These are phyloP conservation scores for Apiospora aurea DNA, from an alignment of 2,329 filamentous ascomycete genomes.

Conservation along the genomic window DNA sequence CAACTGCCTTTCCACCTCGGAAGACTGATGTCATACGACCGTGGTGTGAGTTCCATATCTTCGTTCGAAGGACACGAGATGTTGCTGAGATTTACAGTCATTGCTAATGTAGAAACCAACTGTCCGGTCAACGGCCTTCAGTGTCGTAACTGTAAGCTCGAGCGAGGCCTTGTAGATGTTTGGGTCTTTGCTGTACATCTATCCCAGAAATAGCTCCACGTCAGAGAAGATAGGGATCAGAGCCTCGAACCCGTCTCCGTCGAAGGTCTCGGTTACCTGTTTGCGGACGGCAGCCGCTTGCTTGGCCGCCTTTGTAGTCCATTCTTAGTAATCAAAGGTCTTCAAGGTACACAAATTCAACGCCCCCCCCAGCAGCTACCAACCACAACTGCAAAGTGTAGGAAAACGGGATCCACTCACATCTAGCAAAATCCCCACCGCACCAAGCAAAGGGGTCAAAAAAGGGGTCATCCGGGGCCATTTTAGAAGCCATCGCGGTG, in stretches of 20 bases:
- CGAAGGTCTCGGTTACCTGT: slow-evolving; percentile 1
- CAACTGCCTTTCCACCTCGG: slow-evolving; percentile 17
- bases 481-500: not conserved
- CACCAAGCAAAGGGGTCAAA: slow-evolving; percentile 26
- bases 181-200: slow-evolving; percentile 7
- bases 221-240: slow-evolving; percentile 27
- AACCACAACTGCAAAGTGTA: not conserved
- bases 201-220: slow-evolving; percentile 26
- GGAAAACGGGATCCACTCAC: not conserved
- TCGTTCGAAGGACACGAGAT: not conserved
- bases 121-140: slow-evolving; percentile 25
- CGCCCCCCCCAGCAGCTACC: too few species aligned
- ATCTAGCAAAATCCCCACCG: slow-evolving; percentile 25
- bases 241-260: slow-evolving; percentile 9
- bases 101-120: slow-evolving; percentile 27
- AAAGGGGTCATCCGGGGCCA: slow-evolving; percentile 15
- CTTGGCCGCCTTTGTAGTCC: not conserved
- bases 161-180: slow-evolving; percentile 23
- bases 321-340: not conserved
- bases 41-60: not conserved
- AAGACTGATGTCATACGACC: not conserved
- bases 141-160: slow-evolving; percentile 18
- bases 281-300: slow-evolving; percentile 17
- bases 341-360: too few species aligned
- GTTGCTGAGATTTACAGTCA: not conserved